Evolutionary conservation across 2,329 filamentous ascomycete species (phyloP), one percentile per base, ranked within the genome.

Genomic region (Colletotrichum viniferum): DNA sequence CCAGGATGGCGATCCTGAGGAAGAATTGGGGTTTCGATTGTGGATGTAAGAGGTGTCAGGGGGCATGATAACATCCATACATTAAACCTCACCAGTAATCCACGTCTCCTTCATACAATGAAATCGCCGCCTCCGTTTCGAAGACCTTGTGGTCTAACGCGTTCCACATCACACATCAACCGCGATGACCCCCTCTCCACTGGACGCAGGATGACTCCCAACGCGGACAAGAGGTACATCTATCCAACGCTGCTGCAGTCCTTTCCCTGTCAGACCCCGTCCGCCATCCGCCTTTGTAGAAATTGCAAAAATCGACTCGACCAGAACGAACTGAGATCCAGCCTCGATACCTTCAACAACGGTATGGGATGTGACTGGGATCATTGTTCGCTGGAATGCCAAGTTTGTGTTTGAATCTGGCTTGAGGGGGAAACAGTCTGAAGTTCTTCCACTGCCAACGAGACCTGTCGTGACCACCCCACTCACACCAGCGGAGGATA

Each of bases 351-450:
- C 64, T 9, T 26, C 30, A 18, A 30, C 1, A 14, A 70, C 3
- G 12, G 32, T 26, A 10, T 75, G 69, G 2, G 63, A 65, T n/a
- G 28, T 26, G 10, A 65, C 55, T 2, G 74, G 76, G 4, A 81
- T 80, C 55, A 81, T 48, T 1, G 79, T 80, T 61, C 79, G 74
- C 7, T 77, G 76, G 13, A 69, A 71, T 1, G 77, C 76, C n/a
- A 81, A 58, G n/a, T 81, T 81, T 5, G 79, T 81, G 32, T 81
- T 81, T 7, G 80, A 69, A n/a, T 81, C 80, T 4, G 80, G 79
- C 60, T 80, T 79, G 69, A 81, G 34, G 3, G 77, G 61, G 2
- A 71, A 68, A 8, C 69, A 67, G 24, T 32, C 43, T 12, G 71
- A 63, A 1, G 61, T 16, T 38, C 36, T 36, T n/a, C 34, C 16